Percentiles rank a stretch among this genome's conserved stretches.
phyloP scores from a whole-genome alignment of 495 filamentous ascomycete species.

The Cercophora sp. region DNA sequence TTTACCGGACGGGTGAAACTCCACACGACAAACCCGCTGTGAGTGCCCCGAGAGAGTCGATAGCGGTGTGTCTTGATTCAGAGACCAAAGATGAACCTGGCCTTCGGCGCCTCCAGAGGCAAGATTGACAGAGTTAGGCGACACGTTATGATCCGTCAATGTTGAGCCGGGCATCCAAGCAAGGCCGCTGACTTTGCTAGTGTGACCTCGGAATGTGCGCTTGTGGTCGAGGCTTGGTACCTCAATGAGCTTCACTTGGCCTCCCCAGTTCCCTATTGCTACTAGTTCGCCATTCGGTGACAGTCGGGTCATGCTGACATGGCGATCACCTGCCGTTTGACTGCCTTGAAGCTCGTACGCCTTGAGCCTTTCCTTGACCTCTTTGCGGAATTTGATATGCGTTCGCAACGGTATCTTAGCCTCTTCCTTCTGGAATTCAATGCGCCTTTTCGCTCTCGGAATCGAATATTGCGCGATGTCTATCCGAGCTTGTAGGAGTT shows the following conservation, averaged over 20 bases:
- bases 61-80: constrained; percentile 76
- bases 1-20: constrained; percentile 88
- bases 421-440: constrained; percentile 73
- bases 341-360: constrained; percentile 87
- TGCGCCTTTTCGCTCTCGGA: constrained; percentile 71
- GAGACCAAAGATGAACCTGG: constrained; percentile 84
- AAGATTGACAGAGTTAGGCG: constrained; percentile 71
- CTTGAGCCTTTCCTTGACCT: constrained; percentile 76
- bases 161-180: constrained; percentile 88
- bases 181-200: constrained; percentile 81
- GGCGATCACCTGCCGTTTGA: constrained; percentile 85
- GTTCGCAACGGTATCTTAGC: constrained; percentile 77
- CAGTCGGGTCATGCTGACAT: constrained; percentile 85
- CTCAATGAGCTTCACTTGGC: constrained; percentile 77
- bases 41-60: constrained; percentile 81
- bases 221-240: constrained; percentile 79
- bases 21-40: constrained; percentile 82
- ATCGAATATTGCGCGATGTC: constrained; percentile 83
- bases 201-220: constrained; percentile 72
- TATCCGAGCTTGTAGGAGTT: constrained; percentile 71
- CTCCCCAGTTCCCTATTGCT: constrained; percentile 88
- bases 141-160: constrained; percentile 61
- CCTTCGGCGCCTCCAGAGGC: constrained; percentile 91
- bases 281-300: constrained; percentile 79
- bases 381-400: constrained; percentile 86